Base-by-base conservation (phyloP, 768 basidiomycete species). In the Suillus placidus region DNA sequence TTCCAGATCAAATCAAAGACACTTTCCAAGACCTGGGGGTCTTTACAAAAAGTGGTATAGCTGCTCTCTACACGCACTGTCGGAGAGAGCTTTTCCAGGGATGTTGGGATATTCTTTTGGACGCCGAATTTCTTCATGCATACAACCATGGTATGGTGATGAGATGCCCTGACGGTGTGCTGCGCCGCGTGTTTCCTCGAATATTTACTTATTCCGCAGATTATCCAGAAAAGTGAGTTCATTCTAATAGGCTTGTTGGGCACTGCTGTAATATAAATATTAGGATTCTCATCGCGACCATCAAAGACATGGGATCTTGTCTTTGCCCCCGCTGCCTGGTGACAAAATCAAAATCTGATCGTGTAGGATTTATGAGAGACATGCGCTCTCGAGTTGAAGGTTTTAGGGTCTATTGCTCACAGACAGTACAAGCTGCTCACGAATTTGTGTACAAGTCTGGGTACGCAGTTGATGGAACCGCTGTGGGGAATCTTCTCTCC, bases 311-410 rank as follows among this genome's bases (percentile, higher is more conserved):
- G 20, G 78, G 76, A 0, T n/a, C 18, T 7, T 78, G 73, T 38
- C 77, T 68, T 2, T 79, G 78, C 57, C 76, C 79, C 6, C 57
- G 68, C 0, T 78, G 78, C 67, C 45, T 71, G 1, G 49, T 74
- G 0, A 35, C 61, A 5, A 73, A 72, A 40, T 40, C 47, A 0
- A n/a, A 68, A 0, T 70, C 78, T 10, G 8, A 62, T 9, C 35
- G 14, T 1, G 60, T 75, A 6, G 72, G 73, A 0, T 64, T 69
- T 0, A 0, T 49, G 6, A 20, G 5, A 43, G 42, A 43, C 18
- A 43, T 43, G 42, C 16, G 1, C 6, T 0, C 5, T 1, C 6
- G 18, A 20, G 7, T 43, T 18, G 5, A 43, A 43, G 42, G 1
- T 20, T 0, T 43, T 1, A 43, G 42, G 6, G 6, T 43, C 1